These are phyloP conservation scores for Candida sp. DNA, from an alignment of 1,139 yeast species.

Conservation along the genomic window DNA sequence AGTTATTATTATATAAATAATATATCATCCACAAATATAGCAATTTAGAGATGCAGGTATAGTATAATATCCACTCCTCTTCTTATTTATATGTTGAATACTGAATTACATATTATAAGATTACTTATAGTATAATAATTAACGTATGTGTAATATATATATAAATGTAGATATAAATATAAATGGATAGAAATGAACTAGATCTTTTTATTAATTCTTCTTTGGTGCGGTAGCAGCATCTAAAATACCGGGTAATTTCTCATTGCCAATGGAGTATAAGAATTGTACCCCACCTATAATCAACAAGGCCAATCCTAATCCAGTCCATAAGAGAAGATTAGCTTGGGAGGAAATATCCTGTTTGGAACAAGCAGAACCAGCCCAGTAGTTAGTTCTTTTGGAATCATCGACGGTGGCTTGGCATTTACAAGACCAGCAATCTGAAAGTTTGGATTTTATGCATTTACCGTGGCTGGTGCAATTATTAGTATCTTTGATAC, in stretches of 20 bases:
- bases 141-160: too few relatives aligned
- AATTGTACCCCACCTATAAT: conserved; percentile 54
- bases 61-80: too few relatives aligned
- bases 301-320: conserved; percentile 42
- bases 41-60: too few relatives aligned
- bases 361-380: conserved; percentile 65
- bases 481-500: conserved; percentile 50
- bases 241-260: conserved; percentile 67
- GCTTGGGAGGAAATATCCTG: conserved; percentile 63
- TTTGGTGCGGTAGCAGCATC: conserved; percentile 52
- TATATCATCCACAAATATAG: too few relatives aligned
- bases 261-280: conserved; percentile 50
- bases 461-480: conserved; percentile 67
- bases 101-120: too few relatives aligned
- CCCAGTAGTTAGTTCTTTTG: conserved; percentile 59
- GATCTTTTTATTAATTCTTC: conserved; percentile 15
- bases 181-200: not conserved
- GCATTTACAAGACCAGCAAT: conserved; percentile 55
- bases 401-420: conserved; percentile 44
- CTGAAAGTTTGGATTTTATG: conserved; percentile 4
- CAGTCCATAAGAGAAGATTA: conserved; percentile 66
- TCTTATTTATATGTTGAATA: too few relatives aligned
- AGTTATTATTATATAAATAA: too few relatives aligned
- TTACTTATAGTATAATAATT: too few relatives aligned
- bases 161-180: too few relatives aligned